A percentile compares a stretch with the other conserved stretches of the same genome.
Evolutionary conservation across 1,139 yeast genomes (phyloP).

Genomic region (Torulaspora pretoriensis): DNA sequence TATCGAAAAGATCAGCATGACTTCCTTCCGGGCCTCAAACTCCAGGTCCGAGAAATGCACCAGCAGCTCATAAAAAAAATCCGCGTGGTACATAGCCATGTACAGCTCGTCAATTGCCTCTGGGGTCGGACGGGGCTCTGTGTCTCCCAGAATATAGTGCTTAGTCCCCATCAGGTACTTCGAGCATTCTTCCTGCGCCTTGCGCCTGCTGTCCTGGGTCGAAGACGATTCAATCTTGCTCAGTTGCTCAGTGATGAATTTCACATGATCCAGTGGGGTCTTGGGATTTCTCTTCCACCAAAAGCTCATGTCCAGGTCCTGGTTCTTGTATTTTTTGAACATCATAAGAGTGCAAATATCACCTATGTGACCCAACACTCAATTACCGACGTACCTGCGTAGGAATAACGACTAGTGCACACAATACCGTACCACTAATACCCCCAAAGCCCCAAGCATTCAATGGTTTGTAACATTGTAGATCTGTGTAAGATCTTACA

Average conservation of each 20-base stretch:
- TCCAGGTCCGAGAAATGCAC: constrained; percentile 60
- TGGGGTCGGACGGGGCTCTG: constrained; percentile 60
- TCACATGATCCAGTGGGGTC: constrained; percentile 79
- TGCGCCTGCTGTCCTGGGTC: constrained; percentile 48
- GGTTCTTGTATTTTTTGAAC: constrained; percentile 33
- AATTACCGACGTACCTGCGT: neutral
- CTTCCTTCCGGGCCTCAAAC: constrained; percentile 87
- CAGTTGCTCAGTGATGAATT: constrained; percentile 70
- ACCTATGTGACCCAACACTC: neutral
- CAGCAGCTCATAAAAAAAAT: constrained; percentile 60
- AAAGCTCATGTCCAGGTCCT: constrained; percentile 62
- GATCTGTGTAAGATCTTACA: constrained; percentile 1
- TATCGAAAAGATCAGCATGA: constrained; percentile 65
- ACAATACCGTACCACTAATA: neutral
- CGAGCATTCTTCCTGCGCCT: constrained; percentile 72
- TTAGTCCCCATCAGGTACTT: constrained; percentile 66
- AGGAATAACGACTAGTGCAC: neutral
- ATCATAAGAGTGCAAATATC: constrained; percentile 9
- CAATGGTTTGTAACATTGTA: neutral
- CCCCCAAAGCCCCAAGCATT: neutral
- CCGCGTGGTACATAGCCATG: constrained; percentile 45
- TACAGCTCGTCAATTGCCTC: constrained; percentile 64
- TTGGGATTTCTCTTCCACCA: constrained; percentile 89
- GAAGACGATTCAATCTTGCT: constrained; percentile 51
- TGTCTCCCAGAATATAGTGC: constrained; percentile 69